Conservation (phyloP, 177 flowering plant genomes). For the Vitis hybrid region DNA sequence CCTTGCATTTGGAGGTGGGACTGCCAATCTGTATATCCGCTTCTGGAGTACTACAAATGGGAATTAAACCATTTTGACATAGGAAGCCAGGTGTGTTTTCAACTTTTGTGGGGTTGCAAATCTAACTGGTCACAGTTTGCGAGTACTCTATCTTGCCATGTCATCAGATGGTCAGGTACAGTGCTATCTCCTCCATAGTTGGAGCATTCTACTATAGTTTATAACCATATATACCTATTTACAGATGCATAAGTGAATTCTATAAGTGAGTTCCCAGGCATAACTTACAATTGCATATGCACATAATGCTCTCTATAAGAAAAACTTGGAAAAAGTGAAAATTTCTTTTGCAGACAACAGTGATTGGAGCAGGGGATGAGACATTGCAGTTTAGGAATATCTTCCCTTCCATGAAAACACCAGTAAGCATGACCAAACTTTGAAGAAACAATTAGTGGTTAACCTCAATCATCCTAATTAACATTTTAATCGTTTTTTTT, state of each 20-base stretch:
- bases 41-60: constrained; percentile 95
- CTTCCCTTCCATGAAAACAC: constrained; percentile 85
- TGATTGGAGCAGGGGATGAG: constrained; percentile 98
- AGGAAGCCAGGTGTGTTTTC: constrained; percentile 78
- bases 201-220: not conserved
- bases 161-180: constrained; percentile 98
- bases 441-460: too few species aligned
- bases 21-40: constrained; percentile 95
- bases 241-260: too few species aligned
- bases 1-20: constrained; percentile 98
- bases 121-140: constrained; percentile 82
- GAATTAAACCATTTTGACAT: constrained; percentile 79
- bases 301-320: too few species aligned
- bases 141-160: constrained; percentile 89
- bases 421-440: constrained; percentile 36
- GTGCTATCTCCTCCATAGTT: not conserved
- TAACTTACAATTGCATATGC: too few species aligned
- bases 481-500: not conserved
- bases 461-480: too few species aligned
- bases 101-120: constrained; percentile 55
- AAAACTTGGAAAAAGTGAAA: not conserved
- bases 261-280: too few species aligned
- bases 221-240: too few species aligned
- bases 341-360: constrained; percentile 68
- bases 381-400: constrained; percentile 93